Evolutionary conservation across 169 alveolate species (phyloP), one percentile per base, ranked within the genome.

Genomic region (Sarcocystis neurona): DNA sequence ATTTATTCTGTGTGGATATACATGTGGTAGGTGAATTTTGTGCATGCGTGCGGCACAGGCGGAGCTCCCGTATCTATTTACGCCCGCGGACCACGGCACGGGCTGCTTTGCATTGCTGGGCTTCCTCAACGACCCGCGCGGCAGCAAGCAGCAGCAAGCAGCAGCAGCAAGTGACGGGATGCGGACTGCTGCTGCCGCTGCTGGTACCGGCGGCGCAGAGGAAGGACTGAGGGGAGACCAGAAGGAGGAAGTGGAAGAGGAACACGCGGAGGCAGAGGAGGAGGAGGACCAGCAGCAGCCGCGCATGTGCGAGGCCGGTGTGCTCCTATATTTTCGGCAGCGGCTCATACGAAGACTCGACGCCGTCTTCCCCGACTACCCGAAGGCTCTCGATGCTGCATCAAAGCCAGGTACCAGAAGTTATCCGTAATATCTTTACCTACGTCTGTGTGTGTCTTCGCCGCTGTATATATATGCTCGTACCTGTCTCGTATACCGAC

Each of bases 241-340:
- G n/a, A n/a, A n/a, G n/a, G n/a, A n/a, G n/a, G n/a, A n/a, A 44
- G 37, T 27, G 27, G 32, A n/a, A 23, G 20, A 30, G 66, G 66
- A 87, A 37, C 53, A 56, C 87, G 2, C 43, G n/a, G n/a, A n/a
- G n/a, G n/a, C n/a, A n/a, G n/a, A n/a, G n/a, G n/a, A n/a, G n/a
- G 34, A n/a, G 79, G 68, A 48, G n/a, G 80, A 84, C 44, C 82
- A 63, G 89, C 41, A 77, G 37, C 66, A 68, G 43, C 95, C 93
- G 68, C 88, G 97, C 48, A 94, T 96, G 1, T 92, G 96, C 77
- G 98, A 96, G 72, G 94, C 98, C 0, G 98, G 98, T 27, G 95
- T 96, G 39, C 90, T 96, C 90, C 94, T 96, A 34, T 96, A 96
- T 92, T 96, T 93, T 87, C 95, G 92, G 84, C 96, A 95, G 34